These are phyloP conservation scores for Ascosphaera acerosa DNA, from an alignment of 2,329 filamentous ascomycete species.

Conservation along the genomic window DNA sequence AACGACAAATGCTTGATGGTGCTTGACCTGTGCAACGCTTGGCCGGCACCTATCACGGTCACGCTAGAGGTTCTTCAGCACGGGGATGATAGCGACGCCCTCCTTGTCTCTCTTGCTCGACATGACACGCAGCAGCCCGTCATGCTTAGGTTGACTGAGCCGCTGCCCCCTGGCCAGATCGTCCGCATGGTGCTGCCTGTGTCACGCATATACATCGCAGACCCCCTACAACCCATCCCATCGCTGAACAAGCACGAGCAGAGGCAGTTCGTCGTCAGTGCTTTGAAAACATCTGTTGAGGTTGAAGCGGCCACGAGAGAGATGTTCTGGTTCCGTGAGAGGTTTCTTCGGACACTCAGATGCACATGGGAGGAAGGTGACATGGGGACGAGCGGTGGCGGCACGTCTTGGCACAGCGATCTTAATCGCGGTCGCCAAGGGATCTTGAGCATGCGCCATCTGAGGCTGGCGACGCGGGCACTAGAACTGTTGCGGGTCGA, in stretches of 20 bases:
- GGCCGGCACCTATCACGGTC: too few relatives aligned
- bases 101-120: too few relatives aligned
- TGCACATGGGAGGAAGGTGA: conserved; percentile 55
- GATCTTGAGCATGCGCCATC: conserved; percentile 46
- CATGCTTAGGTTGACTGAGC: too few relatives aligned
- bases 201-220: conserved; percentile 46
- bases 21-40: conserved; percentile 68
- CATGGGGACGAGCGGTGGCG: too few relatives aligned
- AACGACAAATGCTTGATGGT: conserved; percentile 52
- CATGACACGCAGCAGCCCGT: too few relatives aligned
- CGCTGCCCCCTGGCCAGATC: conserved; percentile 33
- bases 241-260: conserved; percentile 57
- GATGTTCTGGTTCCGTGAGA: conserved; percentile 77
- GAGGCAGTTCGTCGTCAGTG: conserved; percentile 77
- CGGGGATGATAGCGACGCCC: too few relatives aligned
- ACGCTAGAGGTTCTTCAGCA: too few relatives aligned
- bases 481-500: conserved; percentile 61
- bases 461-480: conserved; percentile 52
- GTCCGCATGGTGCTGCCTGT: conserved; percentile 53
- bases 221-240: conserved; percentile 54
- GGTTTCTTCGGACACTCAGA: conserved; percentile 42
- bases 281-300: conserved; percentile 52
- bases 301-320: conserved; percentile 54
- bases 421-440: conserved; percentile 34
- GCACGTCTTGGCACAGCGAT: too few relatives aligned